Conservation (phyloP, 208 protist species). For the Acanthamoeba castellanii region DNA sequence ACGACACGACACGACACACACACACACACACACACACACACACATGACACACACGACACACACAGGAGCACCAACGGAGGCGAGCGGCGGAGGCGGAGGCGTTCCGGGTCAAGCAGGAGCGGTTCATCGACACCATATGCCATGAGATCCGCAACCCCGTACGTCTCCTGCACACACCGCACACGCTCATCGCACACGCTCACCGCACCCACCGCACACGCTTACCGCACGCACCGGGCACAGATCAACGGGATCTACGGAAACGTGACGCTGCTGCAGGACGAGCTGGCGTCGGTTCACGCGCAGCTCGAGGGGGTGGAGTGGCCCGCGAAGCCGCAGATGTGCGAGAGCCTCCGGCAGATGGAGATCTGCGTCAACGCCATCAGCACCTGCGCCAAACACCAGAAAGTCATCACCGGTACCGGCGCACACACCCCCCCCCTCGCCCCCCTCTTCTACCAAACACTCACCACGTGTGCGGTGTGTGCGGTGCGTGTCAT, state of each 20-base stretch:
- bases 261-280: conserved; percentile 9
- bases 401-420: conserved; percentile 45
- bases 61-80: not conserved
- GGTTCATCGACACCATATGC: conserved; percentile 30
- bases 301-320: not conserved
- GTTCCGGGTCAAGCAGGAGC: conserved; percentile 20
- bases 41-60: too few relatives aligned
- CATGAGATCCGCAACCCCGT: conserved; percentile 34
- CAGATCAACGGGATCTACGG: conserved; percentile 31
- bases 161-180: not conserved
- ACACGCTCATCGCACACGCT: too few relatives aligned
- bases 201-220: too few relatives aligned
- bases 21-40: too few relatives aligned
- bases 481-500: too few relatives aligned
- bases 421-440: not conserved
- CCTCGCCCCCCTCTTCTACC: not conserved
- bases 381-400: not conserved
- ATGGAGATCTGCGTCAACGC: conserved; percentile 33
- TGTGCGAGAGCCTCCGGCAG: not conserved
- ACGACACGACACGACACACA: too few relatives aligned
- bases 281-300: not conserved
- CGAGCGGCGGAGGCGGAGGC: conserved; percentile 1
- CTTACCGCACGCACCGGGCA: too few relatives aligned
- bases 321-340: not conserved
- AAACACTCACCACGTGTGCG: too few relatives aligned